phyloP scores from a whole-genome alignment of 1,284 basidiomycete species.

The Pseudozyma sp. region DNA sequence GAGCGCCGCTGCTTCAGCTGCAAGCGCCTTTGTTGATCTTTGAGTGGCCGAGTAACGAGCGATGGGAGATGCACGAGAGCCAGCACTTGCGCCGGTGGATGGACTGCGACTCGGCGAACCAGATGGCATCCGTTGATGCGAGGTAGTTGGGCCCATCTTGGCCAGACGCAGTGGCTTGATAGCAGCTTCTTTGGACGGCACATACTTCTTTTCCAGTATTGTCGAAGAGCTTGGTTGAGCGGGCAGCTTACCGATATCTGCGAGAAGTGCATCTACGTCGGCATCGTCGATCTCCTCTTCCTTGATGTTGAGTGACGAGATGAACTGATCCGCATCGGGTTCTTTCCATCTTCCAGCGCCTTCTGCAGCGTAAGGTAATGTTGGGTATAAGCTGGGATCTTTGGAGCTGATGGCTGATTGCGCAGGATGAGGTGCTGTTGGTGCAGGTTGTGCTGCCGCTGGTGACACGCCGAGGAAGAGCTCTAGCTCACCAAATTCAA shows the following conservation, averaged over 20 bases:
- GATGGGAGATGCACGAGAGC: conserved; percentile 25
- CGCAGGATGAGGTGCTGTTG: conserved; percentile 38
- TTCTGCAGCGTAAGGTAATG: conserved; percentile 48
- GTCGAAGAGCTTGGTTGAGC: conserved; percentile 8
- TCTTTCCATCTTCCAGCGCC: conserved; percentile 52
- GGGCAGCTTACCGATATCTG: conserved; percentile 29
- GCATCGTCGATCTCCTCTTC: conserved; percentile 55
- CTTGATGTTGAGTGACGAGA: conserved; percentile 55
- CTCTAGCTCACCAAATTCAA: conserved; percentile 66
- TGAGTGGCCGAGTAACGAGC: conserved; percentile 51
- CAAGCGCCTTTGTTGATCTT: conserved; percentile 49
- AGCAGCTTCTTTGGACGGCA: conserved; percentile 53
- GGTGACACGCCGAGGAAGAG: conserved; percentile 57
- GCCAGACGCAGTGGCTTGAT: conserved; percentile 60
- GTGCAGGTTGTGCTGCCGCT: conserved; percentile 3
- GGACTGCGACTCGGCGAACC: conserved; percentile 12
- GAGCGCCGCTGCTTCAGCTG: conserved; percentile 57
- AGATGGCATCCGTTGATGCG: conserved; percentile 25
- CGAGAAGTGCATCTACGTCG: conserved; percentile 53
- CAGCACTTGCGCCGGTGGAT: conserved; percentile 6
- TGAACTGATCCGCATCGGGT: conserved; percentile 59
- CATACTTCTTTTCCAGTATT: conserved; percentile 30
- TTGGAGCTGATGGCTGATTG: conserved; percentile 46
- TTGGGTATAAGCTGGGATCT: conserved; percentile 48
- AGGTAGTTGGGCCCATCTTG: conserved; percentile 47